phyloP scores from a whole-genome alignment of 1,284 basidiomycete species.

The Ustilago tritici region DNA sequence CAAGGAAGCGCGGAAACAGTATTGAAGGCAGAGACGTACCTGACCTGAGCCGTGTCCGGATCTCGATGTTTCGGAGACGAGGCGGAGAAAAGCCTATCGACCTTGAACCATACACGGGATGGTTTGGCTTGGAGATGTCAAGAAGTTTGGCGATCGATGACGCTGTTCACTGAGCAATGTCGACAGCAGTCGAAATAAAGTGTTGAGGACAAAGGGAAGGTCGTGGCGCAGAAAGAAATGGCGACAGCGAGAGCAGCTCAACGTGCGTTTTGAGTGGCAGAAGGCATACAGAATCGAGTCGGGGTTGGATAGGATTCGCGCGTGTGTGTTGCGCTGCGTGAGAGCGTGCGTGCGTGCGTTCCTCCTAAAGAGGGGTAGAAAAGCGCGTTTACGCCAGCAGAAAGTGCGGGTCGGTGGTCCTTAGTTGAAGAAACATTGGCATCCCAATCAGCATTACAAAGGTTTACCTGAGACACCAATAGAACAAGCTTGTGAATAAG shows the following conservation, averaged over 20 bases:
- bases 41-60: not conserved
- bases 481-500: no score
- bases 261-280: conserved; percentile 8
- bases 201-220: not conserved
- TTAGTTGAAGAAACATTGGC: no score
- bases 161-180: not conserved
- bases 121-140: not conserved
- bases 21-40: not conserved
- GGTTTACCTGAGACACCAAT: no score
- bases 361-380: not conserved
- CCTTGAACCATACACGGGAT: not conserved
- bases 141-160: not conserved
- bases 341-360: conserved; percentile 7
- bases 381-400: not conserved
- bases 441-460: no score
- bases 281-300: not conserved
- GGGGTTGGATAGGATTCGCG: conserved; percentile 1
- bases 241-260: not conserved
- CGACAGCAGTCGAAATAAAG: not conserved
- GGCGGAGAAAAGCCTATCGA: not conserved
- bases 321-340: conserved; percentile 1
- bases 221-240: not conserved
- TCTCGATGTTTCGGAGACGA: not conserved
- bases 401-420: not conserved
- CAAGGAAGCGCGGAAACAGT: not conserved